Evolutionary conservation across 306 rosid genomes (phyloP).

Genomic region (Chamaecrista fasciculata): DNA sequence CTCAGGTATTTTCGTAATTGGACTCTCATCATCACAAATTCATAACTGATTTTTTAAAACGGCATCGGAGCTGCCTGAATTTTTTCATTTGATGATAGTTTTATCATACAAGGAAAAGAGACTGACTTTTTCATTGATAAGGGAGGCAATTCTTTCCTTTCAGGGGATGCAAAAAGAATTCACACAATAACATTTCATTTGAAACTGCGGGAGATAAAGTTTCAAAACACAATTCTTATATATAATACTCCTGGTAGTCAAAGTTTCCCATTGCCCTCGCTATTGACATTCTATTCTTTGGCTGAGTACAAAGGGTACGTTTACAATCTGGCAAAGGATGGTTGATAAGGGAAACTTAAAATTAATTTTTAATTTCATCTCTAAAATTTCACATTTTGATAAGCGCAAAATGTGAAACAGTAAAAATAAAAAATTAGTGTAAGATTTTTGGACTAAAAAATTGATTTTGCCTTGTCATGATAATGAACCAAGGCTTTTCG

Average conservation of each 20-base stretch:
- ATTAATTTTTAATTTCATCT: no score
- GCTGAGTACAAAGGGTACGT: constrained; percentile 40
- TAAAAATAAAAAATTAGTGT: no score
- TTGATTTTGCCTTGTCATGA: no score
- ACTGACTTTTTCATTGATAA: constrained; percentile 18
- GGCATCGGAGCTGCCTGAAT: no score
- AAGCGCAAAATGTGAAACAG: no score
- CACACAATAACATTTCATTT: constrained; percentile 4
- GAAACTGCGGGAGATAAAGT: constrained; percentile 21
- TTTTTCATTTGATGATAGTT: constrained; percentile 47
- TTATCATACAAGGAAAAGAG: constrained; percentile 41
- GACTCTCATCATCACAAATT: no score
- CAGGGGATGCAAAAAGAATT: constrained; percentile 21
- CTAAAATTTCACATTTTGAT: no score
- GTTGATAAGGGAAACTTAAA: constrained; percentile 53
- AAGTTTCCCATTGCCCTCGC: constrained; percentile 8
- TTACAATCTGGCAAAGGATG: constrained; percentile 50
- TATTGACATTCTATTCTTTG: constrained; percentile 32
- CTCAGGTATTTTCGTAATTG: no score
- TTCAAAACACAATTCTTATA: constrained; percentile 23
- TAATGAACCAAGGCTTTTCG: no score
- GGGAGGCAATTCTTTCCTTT: constrained; percentile 29
- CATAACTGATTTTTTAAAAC: no score
- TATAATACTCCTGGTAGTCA: constrained; percentile 10
- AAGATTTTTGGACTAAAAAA: no score